These are phyloP conservation scores for Aspergillus pseudotamarii DNA, from an alignment of 2,329 filamentous ascomycete species.

Conservation along the genomic window DNA sequence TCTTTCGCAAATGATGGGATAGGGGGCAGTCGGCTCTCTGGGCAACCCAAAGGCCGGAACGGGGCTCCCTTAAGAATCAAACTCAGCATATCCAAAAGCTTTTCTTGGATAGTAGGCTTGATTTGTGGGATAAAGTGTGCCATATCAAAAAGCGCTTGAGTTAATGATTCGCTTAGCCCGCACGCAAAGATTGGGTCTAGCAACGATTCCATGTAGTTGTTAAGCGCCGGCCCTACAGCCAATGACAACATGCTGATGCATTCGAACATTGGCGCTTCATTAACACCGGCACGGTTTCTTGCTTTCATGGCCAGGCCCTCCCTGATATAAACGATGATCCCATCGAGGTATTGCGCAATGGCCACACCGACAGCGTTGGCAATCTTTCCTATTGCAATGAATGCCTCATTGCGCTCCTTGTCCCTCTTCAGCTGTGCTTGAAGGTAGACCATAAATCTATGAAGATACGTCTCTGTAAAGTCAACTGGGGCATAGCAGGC, in stretches of 20 bases:
- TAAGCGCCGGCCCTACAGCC: conserved; percentile 92
- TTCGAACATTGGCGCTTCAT: conserved; percentile 83
- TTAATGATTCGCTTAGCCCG: conserved; percentile 88
- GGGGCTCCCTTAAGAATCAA: conserved; percentile 89
- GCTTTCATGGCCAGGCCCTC: conserved; percentile 86
- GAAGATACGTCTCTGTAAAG: conserved; percentile 83
- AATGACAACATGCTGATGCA: conserved; percentile 96
- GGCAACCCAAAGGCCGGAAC: conserved; percentile 89
- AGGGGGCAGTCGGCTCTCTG: conserved; percentile 78
- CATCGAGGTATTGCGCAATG: conserved; percentile 92
- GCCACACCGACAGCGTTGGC: conserved; percentile 94
- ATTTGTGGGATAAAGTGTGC: conserved; percentile 97
- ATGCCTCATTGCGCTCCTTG: conserved; percentile 90
- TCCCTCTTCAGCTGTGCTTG: conserved; percentile 93
- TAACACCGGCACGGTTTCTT: conserved; percentile 58
- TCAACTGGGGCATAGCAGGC: conserved; percentile 90
- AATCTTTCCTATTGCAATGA: conserved; percentile 93
- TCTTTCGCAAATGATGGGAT: conserved; percentile 86
- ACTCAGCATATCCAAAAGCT: conserved; percentile 91
- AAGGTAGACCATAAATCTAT: conserved; percentile 96
- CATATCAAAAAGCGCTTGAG: conserved; percentile 96
- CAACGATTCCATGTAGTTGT: conserved; percentile 96
- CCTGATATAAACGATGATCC: conserved; percentile 88
- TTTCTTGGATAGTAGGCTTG: conserved; percentile 88
- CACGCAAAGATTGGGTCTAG: conserved; percentile 97